A percentile compares a stretch with the other conserved stretches of the same genome.
Evolutionary conservation across 768 basidiomycete species (phyloP).

Genomic region (Chalciporus piperatus): DNA sequence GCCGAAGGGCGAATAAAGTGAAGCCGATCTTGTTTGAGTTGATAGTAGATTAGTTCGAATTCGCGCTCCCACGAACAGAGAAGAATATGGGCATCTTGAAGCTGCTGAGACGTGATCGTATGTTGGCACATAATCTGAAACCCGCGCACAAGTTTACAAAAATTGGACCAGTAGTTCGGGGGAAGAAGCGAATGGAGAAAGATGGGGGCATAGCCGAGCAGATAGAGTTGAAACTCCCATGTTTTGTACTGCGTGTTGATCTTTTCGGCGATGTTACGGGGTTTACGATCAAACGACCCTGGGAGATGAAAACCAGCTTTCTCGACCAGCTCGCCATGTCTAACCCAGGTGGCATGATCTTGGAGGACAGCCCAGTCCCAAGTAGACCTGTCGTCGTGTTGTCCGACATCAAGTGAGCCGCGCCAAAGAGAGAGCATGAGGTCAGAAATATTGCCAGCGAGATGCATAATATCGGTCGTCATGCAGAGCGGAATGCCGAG

Average conservation of each 20-base stretch:
- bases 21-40: slow-evolving; percentile 18
- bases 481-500: slow-evolving; percentile 36
- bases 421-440: slow-evolving; percentile 25
- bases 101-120: slow-evolving; percentile 9
- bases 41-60: slow-evolving; percentile 31
- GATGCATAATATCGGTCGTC: slow-evolving; percentile 42
- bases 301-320: slow-evolving; percentile 9
- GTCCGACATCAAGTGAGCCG: slow-evolving; percentile 16
- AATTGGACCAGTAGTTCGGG: slow-evolving; percentile 12
- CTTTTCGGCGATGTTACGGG: slow-evolving; percentile 25
- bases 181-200: slow-evolving; percentile 20
- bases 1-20: slow-evolving; percentile 31
- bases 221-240: slow-evolving; percentile 22
- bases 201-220: slow-evolving; percentile 15
- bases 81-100: slow-evolving; percentile 11
- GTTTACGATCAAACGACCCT: slow-evolving; percentile 19
- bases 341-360: slow-evolving; percentile 12
- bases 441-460: slow-evolving; percentile 26
- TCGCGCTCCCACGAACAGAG: slow-evolving; percentile 26
- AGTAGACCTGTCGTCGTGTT: slow-evolving; percentile 14
- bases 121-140: slow-evolving; percentile 23
- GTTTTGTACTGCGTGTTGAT: slow-evolving; percentile 30
- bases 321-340: slow-evolving; percentile 16
- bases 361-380: slow-evolving; percentile 36
- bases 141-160: slow-evolving; percentile 19